Percentiles rank a stretch among this genome's conserved stretches.
Conservation (phyloP, 805 yeast genomes). For the Candida gorgasii region DNA sequence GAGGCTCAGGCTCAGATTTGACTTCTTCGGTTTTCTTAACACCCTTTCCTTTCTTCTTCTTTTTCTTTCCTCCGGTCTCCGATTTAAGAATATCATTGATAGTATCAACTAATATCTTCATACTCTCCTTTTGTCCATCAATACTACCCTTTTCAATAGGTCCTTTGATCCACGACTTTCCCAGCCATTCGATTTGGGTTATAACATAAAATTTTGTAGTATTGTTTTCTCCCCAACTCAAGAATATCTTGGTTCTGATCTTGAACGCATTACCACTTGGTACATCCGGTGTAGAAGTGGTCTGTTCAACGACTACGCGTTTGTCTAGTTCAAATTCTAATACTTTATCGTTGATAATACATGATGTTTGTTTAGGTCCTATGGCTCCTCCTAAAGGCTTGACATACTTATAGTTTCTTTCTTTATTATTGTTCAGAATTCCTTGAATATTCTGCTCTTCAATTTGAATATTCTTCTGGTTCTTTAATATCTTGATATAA, state of each 20-base stretch:
- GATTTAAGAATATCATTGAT: conserved; percentile 38
- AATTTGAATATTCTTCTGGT: conserved; percentile 66
- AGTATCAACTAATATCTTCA: conserved; percentile 49
- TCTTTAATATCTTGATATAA: conserved; percentile 45
- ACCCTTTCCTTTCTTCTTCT: conserved; percentile 15
- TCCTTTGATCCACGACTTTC: conserved; percentile 75
- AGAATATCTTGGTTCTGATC: conserved; percentile 56
- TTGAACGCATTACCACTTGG: conserved; percentile 73
- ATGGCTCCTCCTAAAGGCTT: conserved; percentile 68
- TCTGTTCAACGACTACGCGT: conserved; percentile 51
- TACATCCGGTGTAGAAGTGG: conserved; percentile 76
- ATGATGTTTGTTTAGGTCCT: conserved; percentile 76
- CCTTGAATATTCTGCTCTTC: conserved; percentile 43
- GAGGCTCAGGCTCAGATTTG: conserved; percentile 1
- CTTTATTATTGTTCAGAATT: conserved; percentile 24
- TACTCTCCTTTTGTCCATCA: conserved; percentile 67
- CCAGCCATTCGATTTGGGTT: conserved; percentile 67
- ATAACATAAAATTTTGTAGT: conserved; percentile 53
- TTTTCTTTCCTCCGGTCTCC: conserved; percentile 7
- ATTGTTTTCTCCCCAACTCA: conserved; percentile 65
- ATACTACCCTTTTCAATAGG: conserved; percentile 75
- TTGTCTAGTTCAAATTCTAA: conserved; percentile 52
- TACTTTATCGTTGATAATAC: conserved; percentile 61
- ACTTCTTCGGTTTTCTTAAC: conserved; percentile 15
- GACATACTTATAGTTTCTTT: conserved; percentile 55